Evolutionary conservation across 371 early-diverging fungal genomes (phyloP), one percentile per base, ranked within the genome.

Genomic region (Fennellomyces sp.): DNA sequence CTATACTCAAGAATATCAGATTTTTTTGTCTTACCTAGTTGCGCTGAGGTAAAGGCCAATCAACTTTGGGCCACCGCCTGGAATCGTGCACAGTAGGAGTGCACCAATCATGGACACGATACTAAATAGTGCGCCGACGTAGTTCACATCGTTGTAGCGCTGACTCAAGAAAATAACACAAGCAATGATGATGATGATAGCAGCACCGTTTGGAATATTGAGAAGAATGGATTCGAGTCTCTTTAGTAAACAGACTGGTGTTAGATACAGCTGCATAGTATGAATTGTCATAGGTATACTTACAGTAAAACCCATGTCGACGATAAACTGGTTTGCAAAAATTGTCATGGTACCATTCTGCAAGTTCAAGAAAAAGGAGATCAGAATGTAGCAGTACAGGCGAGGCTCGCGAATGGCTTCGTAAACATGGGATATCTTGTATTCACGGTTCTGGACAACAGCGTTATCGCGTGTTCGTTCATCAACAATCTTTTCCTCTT

Each of bases 311-410:
- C 71, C 75, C 60, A 75, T 65, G n/a, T 56, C 64, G 12, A 29
- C 36, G 3, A 66, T 66, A 28, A 75, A 66, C 21, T 64, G 66
- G n/a, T 64, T 52, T 31, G 59, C 65, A 41, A 64, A 75, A 6
- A 59, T 60, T 31, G 72, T 69, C 47, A 75, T 57, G 31, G 68
- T 72, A 45, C 75, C 72, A 28, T 71, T 69, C 28, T 68, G 69
- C 57, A 75, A 57, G 41, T 69, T 67, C 23, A 69, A 58, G 0
- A 75, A 49, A 6, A 75, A 53, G 23, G 67, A 65, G 10, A 60
- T 58, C 21, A 71, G 45, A 21, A 58, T 52, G 25, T 69, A 75
- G 33, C 65, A 66, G 62, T 72, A 69, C 33, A 69, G 62, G 0
- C 66, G 65, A 25, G 63, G 45, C 51, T 75, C 75, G 5, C 55